Conservation (phyloP, 192 early-diverging fungal species). For the Funneliformis geosporum region DNA sequence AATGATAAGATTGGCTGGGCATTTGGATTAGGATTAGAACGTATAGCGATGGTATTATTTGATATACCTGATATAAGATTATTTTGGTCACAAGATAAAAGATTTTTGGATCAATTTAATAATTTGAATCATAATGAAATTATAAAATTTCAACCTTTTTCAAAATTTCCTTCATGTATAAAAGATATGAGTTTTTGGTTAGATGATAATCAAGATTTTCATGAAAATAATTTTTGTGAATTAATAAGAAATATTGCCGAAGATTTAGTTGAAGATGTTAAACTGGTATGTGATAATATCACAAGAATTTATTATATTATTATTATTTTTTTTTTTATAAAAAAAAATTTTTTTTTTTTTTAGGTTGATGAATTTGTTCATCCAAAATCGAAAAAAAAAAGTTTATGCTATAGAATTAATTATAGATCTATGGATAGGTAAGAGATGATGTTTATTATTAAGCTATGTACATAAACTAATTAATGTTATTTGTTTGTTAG, state of each 20-base stretch:
- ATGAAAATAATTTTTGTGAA: conserved; percentile 95
- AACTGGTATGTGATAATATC: conserved; percentile 58
- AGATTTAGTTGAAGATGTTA: conserved; percentile 88
- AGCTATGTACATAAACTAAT: background rate
- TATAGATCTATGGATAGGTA: conserved; percentile 96
- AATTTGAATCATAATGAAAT: conserved; percentile 55
- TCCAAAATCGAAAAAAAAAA: conserved; percentile 79
- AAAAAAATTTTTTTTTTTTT: background rate
- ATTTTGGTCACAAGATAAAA: conserved; percentile 89
- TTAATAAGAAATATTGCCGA: conserved; percentile 89
- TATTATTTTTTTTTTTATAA: background rate
- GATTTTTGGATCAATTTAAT: conserved; percentile 86
- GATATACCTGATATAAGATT: conserved; percentile 94
- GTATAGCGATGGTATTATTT: conserved; percentile 95
- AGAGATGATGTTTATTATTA: background rate
- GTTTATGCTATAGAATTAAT: conserved; percentile 90
- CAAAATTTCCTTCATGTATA: conserved; percentile 86
- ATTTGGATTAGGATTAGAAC: conserved; percentile 95
- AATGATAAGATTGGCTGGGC: conserved; percentile 91
- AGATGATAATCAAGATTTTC: conserved; percentile 56
- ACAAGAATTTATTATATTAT: background rate
- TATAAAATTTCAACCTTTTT: conserved; percentile 81
- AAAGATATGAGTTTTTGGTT: conserved; percentile 97
- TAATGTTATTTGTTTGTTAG: conserved; percentile 39
- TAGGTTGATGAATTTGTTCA: conserved; percentile 88